Base-by-base conservation (phyloP, 768 basidiomycete genomes). In the Chiua virens region DNA sequence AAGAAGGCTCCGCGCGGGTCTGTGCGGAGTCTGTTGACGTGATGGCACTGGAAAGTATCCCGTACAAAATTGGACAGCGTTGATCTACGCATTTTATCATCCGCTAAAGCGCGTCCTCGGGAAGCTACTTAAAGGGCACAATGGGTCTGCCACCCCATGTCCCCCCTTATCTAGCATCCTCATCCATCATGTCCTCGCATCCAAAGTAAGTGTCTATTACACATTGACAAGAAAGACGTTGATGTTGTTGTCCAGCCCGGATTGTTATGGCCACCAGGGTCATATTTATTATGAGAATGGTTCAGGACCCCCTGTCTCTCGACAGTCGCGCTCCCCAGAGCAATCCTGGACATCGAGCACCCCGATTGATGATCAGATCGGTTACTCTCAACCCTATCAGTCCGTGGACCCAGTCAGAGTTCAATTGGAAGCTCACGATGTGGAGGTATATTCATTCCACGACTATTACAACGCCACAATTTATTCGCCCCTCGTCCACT, bases 21-120 rank as follows among this genome's bases (percentile, higher is more conserved):
- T 32, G 13, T 8, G 13, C 40, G 22, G 54, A 21, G 44, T 34
- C 6, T 34, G 47, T 49, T 58, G 23, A 64, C 59, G 64, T 60
- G 47, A 55, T 62, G 41, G n/a, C 65, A 69, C 67, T 63, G 64
- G 65, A 67, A 56, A 56, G 53, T 14, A 23, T 55, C 54, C 50
- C 51, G 38, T 52, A 41, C 62, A 34, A 59, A 65, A 59, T 44
- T 42, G 42, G 56, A 23, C 53, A 28, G 35, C 40, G 20, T 52
- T 47, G 56, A 65, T 61, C 45, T 44, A 27, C 47, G 8, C 50
- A 59, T 64, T 52, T 43, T 55, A 52, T 53, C 62, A 67, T 47
- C 15, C 38, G 58, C 22, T 43, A 67, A 62, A 62, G 60, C 54
- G 60, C 54, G 18, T 48, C 43, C 47, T 45, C 45, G 63, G 40